Base-by-base conservation (phyloP, 148 eudicot genomes). In the Fallopia convolvulus region DNA sequence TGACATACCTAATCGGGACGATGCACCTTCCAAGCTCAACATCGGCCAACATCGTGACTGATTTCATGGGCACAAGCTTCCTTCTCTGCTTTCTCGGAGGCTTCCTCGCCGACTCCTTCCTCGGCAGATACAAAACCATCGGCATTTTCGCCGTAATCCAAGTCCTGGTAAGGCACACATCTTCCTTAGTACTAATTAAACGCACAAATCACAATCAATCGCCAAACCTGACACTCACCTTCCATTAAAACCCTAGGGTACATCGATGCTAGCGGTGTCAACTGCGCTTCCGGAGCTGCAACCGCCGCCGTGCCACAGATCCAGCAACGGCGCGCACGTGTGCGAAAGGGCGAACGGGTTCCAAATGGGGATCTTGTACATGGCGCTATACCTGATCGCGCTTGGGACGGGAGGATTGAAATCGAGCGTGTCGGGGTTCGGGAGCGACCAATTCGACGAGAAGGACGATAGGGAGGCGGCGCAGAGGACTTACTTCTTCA, bases 81-180 rank as follows among this genome's bases (percentile, higher is more conserved):
- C 90, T 94, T 70, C 85, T 94, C n/a, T 90, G 97, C 75, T 81
- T 94, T 66, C 81, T 94, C 41, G 98, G 98, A 5, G 98, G 98
- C 80, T 90, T 92, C 70, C 79, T 94, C 12, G 98, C 97, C 14
- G 98, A 94, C 79, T 80, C 97, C 63, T 90, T 90, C 83, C 90
- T 94, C 6, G 97, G 98, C 23, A 80, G 98, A 76, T 94, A 84
- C 86, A 89, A 77, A 80, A 94, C 98, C 4, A 92, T 90, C 49
- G 94, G 81, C 61, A 86, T 93, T 55, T 93, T 89, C 75, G 77
- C 98, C 20, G 20, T 52, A 2, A 79, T 93, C 33, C 98, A 93
- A 80, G 77, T 79, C 4, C 71, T 91, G 79, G 98, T 89, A 85
- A 44, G 71, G 10, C 42, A 47, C 30, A 9, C 53, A 26, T 8